Evolutionary conservation across 176 grass and related monocot genomes (phyloP), one percentile per base, ranked within the genome.

Genomic region (Stipa capillata): DNA sequence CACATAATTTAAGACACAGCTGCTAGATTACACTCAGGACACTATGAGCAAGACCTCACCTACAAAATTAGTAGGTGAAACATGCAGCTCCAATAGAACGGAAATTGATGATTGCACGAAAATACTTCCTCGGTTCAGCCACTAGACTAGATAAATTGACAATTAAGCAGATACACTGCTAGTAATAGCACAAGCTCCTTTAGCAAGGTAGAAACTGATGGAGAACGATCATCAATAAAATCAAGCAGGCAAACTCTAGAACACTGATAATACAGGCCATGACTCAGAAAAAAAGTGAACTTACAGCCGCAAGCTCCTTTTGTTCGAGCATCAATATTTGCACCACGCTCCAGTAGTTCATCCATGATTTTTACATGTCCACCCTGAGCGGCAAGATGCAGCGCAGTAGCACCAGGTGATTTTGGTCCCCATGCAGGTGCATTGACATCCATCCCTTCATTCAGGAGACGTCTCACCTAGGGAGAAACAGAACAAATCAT

Each of bases 271-370:
- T 17, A 3, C 21, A 76, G 37, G 62, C 3, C 66, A 67, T 35
- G 23, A 39, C 2, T 49, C 32, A 14, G 20, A 8, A 51, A 55
- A 78, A 37, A 42, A 32, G n/a, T 29, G 16, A 70, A 87, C 92
- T 90, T 99, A 99, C 96, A 99, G 73, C 96, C 96, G 15, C 96
- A 99, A 51, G 96, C 90, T 40, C 92, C 92, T 86, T 99, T 95
- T 29, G 96, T 99, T 75, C 92, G 81, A 72, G 96, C 96, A 69
- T 99, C 96, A 55, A 99, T 99, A 80, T 99, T 84, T 59, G 96
- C 96, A 80, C 96, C 96, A 31, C 92, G 90, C 32, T 99, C 92
- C 12, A 99, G 84, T 41, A 99, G 72, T 70, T 99, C 96, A 71
- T 99, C 92, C 92, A 99, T 99, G 56, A 95, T 70, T 69, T 78